A percentile compares a stretch with the other conserved stretches of the same genome.
These are phyloP conservation scores for Talaromyces sp. DNA, from an alignment of 2,329 filamentous ascomycete species.

Conservation along the genomic window DNA sequence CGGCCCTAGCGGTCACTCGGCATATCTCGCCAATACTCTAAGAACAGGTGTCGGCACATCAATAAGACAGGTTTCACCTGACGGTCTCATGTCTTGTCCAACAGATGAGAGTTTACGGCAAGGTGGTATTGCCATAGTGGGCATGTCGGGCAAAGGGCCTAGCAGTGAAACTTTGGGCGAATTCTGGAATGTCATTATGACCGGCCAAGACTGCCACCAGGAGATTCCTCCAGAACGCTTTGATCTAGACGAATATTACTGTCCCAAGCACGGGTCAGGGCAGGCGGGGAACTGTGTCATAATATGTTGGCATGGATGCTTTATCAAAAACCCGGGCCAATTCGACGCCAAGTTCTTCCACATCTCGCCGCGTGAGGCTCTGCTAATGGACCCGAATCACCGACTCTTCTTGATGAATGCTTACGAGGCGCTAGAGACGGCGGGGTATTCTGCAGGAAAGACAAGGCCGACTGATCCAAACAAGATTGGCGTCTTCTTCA, in stretches of 20 bases:
- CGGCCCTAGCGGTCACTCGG: background rate
- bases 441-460: background rate
- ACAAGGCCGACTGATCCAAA: constrained; percentile 43
- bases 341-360: constrained; percentile 40
- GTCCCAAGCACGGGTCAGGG: background rate
- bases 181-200: background rate
- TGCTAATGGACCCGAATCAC: constrained; percentile 74
- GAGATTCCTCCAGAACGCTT: background rate
- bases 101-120: background rate
- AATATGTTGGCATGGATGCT: background rate
- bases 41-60: background rate
- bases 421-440: constrained; percentile 40
- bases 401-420: constrained; percentile 68
- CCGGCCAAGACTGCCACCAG: background rate
- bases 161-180: background rate
- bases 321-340: constrained; percentile 23
- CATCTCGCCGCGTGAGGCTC: constrained; percentile 66
- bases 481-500: constrained; percentile 67
- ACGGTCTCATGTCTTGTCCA: background rate
- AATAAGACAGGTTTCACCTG: background rate
- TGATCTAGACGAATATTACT: background rate
- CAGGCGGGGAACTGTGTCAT: background rate
- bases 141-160: background rate
- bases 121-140: background rate
- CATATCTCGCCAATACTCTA: background rate